Conservation (phyloP, 2,329 filamentous ascomycete species). For the Gyromitra esculenta region DNA sequence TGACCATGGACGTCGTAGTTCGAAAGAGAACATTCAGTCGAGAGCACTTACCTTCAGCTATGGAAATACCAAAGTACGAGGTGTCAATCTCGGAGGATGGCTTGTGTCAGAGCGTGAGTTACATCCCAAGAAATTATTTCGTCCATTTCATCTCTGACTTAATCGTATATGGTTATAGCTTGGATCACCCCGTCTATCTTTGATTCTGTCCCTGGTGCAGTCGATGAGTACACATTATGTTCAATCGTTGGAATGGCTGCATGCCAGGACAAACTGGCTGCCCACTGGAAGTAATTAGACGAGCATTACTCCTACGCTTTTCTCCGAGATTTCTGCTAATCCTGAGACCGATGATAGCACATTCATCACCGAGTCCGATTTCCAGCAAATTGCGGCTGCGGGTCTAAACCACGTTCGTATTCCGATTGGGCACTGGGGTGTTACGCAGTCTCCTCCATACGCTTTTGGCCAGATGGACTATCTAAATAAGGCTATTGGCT, state of each 20-base stretch:
- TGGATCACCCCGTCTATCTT: constrained; percentile 71
- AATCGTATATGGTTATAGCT: constrained; percentile 57
- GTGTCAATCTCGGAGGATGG: constrained; percentile 61
- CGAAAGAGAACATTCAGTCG: constrained; percentile 38
- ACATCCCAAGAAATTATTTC: not conserved
- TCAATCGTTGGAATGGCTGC: constrained; percentile 64
- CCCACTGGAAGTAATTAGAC: constrained; percentile 66
- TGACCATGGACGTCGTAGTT: constrained; percentile 11
- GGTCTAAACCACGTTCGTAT: constrained; percentile 73
- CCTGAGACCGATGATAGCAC: constrained; percentile 56
- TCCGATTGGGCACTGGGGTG: constrained; percentile 73
- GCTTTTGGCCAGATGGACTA: constrained; percentile 70
- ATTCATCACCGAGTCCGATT: constrained; percentile 68
- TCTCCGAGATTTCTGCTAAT: not conserved
- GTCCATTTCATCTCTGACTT: constrained; percentile 21
- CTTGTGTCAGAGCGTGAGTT: constrained; percentile 56
- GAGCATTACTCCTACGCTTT: not conserved
- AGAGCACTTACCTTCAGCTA: constrained; percentile 61
- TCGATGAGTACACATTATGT: constrained; percentile 69
- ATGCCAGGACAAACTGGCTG: constrained; percentile 63
- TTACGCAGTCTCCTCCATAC: constrained; percentile 69
- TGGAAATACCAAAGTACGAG: constrained; percentile 64
- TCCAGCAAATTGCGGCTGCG: constrained; percentile 66
- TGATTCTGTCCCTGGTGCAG: constrained; percentile 62
- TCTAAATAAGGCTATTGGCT: constrained; percentile 68